Percentiles rank a stretch among this genome's conserved stretches.
Conservation (phyloP, 352 stramenopile species). For the Blastocystis sp. region DNA sequence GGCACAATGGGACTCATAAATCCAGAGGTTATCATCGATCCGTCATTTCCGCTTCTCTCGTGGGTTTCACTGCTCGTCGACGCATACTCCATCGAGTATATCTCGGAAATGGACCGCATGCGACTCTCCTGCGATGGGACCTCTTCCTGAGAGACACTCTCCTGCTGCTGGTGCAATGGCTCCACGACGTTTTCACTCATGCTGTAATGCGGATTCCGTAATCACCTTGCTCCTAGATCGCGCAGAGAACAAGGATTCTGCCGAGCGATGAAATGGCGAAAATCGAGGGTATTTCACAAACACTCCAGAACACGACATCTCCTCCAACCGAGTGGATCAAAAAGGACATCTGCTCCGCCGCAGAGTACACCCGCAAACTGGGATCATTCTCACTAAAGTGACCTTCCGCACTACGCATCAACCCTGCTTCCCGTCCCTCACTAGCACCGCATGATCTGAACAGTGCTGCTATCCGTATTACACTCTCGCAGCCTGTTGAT, state of each 20-base stretch:
- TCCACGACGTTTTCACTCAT: constrained; percentile 24
- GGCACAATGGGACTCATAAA: not conserved
- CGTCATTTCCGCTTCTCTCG: not conserved
- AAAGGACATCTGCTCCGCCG: constrained; percentile 49
- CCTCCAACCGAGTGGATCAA: constrained; percentile 70
- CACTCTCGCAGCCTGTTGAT: constrained; percentile 41
- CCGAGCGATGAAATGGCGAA: not conserved
- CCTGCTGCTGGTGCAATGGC: not conserved
- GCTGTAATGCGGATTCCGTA: not conserved
- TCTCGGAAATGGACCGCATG: constrained; percentile 40
- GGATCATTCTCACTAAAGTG: constrained; percentile 72
- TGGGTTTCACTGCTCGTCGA: not conserved
- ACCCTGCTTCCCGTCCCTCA: not conserved
- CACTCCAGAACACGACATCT: not conserved
- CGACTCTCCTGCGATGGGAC: not conserved
- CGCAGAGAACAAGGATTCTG: not conserved
- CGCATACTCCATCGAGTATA: constrained; percentile 29
- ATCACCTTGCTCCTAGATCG: not conserved
- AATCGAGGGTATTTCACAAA: not conserved
- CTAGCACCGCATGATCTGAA: constrained; percentile 45
- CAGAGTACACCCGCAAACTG: constrained; percentile 1
- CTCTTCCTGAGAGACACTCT: not conserved
- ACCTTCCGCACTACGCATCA: constrained; percentile 27
- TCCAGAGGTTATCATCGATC: not conserved
- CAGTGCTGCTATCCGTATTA: constrained; percentile 21